These are phyloP conservation scores for Phytophthora sp. DNA, from an alignment of 352 stramenopile genomes.

Conservation along the genomic window DNA sequence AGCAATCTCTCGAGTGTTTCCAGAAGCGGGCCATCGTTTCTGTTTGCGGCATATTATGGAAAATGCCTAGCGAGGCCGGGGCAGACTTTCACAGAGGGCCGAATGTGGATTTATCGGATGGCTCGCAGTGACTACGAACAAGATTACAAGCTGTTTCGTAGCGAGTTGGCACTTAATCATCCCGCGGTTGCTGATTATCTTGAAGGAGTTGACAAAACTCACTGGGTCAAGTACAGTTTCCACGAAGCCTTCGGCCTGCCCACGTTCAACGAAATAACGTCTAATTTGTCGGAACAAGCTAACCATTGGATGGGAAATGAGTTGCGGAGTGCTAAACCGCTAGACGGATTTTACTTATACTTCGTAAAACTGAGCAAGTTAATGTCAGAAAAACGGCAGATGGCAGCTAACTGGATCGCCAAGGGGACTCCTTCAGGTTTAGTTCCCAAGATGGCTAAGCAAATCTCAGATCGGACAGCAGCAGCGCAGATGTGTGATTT, in stretches of 20 bases:
- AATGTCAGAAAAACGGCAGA: not conserved
- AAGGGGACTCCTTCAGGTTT: not conserved
- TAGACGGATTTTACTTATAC: conserved; percentile 1
- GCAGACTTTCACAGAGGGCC: not conserved
- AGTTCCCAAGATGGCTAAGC: not conserved
- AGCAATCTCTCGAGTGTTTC: not conserved
- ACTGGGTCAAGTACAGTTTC: conserved; percentile 24
- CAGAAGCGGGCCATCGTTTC: not conserved
- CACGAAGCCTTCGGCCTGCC: conserved; percentile 7
- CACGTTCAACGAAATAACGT: conserved; percentile 21
- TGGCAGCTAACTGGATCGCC: not conserved
- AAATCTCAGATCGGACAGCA: not conserved
- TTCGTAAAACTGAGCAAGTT: not conserved
- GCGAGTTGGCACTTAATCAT: not conserved
- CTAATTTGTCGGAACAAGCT: conserved; percentile 19
- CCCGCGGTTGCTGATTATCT: conserved; percentile 1
- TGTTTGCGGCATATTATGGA: conserved; percentile 12
- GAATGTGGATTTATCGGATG: not conserved
- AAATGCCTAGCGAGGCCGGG: not conserved
- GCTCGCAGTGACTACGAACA: conserved; percentile 5
- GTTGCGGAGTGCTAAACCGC: not conserved
- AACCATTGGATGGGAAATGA: conserved; percentile 26
- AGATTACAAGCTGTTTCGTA: conserved; percentile 2
- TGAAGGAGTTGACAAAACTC: conserved; percentile 3
- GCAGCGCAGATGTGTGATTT: not conserved